Evolutionary conservation across 495 filamentous ascomycete species (phyloP), one percentile per base, ranked within the genome.

Genomic region (Annulohypoxylon nitens): DNA sequence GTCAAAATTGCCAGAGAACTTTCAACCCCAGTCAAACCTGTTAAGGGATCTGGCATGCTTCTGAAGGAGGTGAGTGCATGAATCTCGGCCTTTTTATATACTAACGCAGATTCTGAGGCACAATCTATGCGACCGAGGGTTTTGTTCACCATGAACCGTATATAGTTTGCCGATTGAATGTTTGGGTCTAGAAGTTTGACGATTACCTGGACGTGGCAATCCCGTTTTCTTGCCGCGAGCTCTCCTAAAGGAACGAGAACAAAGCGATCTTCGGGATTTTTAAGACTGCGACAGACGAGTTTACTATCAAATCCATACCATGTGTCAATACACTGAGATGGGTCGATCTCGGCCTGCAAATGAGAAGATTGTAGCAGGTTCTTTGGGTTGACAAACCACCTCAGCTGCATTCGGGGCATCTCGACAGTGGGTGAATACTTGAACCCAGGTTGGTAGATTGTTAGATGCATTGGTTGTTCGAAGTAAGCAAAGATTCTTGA

Each of bases 1-100:
- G 73, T 73, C 14, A 91, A 83, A 55, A 84, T 82, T 0, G 76
- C 67, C 0, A 93, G 67, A 0, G 82, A 80, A 70, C 90, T 85
- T 67, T 92, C 90, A 0, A 86, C 87, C 2, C 90, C 90, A 16
- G 88, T 91, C 10, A 80, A 78, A 0, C 79, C 76, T 0, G 88
- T 91, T 0, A 92, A 76, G 1, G 83, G 77, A 67, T 92, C 90
- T 0, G 88, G 85, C 0, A 91, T 18, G 14, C 81, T 30, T 6
- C 5, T 74, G 61, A 83, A 88, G 0, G 88, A 88, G 0, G 90
- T 91, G 2, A 86, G 48, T 0, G 89, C 90, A 62, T 91, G 88
- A 25, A 89, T 79, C 58, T 86, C 84, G 34, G 82, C 84, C 39
- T 88, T 87, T 45, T 80, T 83, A 3, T 84, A 82, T 73, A 87